Evolutionary conservation across 306 rosid genomes (phyloP).

Genomic region (Trifolium subterraneum): DNA sequence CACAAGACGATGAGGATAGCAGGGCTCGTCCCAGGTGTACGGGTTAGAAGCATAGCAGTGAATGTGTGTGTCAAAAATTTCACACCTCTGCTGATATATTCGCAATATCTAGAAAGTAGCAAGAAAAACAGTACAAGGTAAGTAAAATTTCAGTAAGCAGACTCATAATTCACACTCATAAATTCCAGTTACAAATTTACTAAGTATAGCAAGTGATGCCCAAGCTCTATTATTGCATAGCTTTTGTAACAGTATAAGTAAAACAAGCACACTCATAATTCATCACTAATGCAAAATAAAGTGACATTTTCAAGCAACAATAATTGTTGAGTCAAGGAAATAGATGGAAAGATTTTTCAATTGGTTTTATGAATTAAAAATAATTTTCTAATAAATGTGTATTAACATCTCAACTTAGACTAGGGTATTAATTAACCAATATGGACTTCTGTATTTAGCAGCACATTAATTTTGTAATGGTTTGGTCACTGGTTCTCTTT

Average conservation of each 20-base stretch:
- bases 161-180: neutral
- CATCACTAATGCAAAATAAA: slow-evolving; percentile 16
- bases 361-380: neutral
- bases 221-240: neutral
- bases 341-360: slow-evolving; percentile 6
- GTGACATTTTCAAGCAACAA: slow-evolving; percentile 3
- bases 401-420: neutral
- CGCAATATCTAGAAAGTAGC: slow-evolving; percentile 72
- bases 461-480: slow-evolving; percentile 1
- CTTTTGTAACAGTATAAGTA: slow-evolving; percentile 1
- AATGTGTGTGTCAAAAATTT: slow-evolving; percentile 76
- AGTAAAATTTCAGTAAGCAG: too few relatives aligned
- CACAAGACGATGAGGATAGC: slow-evolving; percentile 84
- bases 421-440: neutral
- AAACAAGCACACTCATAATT: slow-evolving; percentile 26
- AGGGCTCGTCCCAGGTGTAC: slow-evolving; percentile 98
- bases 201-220: neutral
- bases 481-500: neutral
- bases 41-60: slow-evolving; percentile 75
- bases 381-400: neutral
- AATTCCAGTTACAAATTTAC: slow-evolving; percentile 28
- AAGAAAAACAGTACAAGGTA: slow-evolving; percentile 12
- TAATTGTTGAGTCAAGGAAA: slow-evolving; percentile 8
- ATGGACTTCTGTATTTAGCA: neutral
- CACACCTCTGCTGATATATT: slow-evolving; percentile 92